phyloP scores from a whole-genome alignment of 139 green algal genomes.

The Deuterostichococcus epilithicus region DNA sequence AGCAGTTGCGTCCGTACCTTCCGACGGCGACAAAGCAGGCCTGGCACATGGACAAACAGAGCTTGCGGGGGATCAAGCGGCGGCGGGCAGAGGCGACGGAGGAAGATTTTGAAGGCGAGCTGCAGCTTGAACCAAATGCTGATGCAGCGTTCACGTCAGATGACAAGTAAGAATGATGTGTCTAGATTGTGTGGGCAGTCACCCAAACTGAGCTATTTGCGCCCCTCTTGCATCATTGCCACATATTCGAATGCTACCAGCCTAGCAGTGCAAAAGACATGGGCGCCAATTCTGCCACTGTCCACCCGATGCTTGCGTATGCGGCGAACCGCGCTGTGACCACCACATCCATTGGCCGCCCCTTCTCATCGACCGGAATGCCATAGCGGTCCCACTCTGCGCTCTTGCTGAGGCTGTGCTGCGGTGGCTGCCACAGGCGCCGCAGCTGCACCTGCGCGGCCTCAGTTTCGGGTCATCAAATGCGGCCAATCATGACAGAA shows the following conservation, averaged over 20 bases:
- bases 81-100: not conserved
- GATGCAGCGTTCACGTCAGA: too few relatives aligned
- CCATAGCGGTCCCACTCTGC: not conserved
- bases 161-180: too few relatives aligned
- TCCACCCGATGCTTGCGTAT: not conserved
- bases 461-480: too few relatives aligned
- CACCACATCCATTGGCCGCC: not conserved
- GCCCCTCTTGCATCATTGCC: too few relatives aligned
- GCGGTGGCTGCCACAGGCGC: not conserved
- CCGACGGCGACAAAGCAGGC: not conserved
- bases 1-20: not conserved
- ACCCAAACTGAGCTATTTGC: too few relatives aligned
- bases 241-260: not conserved
- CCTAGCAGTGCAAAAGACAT: not conserved
- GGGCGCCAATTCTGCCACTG: not conserved
- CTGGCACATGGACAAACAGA: slow-evolving; percentile 1
- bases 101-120: not conserved
- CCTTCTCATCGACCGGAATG: not conserved
- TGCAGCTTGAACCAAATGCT: too few relatives aligned
- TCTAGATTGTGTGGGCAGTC: too few relatives aligned
- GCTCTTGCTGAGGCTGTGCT: not conserved
- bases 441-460: not conserved
- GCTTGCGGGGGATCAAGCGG: not conserved
- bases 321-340: not conserved
- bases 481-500: too few relatives aligned